Conservation (phyloP, 495 filamentous ascomycete species). For the Thermothielavioides terrestris region DNA sequence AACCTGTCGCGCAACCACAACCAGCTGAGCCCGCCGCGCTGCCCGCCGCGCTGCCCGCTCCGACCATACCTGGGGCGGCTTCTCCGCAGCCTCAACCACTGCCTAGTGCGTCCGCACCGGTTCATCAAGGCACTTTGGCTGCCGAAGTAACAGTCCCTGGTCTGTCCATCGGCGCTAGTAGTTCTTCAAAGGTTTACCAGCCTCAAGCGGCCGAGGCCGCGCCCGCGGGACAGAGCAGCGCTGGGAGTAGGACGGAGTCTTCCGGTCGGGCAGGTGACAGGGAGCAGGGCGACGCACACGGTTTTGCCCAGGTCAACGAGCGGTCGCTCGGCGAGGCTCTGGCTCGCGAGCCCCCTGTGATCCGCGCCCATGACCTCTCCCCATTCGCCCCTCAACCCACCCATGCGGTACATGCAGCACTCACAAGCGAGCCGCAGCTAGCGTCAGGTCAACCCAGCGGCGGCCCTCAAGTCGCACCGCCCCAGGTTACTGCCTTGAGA, state of each 20-base stretch:
- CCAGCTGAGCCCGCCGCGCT: too few relatives aligned
- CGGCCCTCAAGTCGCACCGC: slow-evolving; percentile 30
- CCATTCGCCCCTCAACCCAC: slow-evolving; percentile 76
- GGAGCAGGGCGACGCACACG: slow-evolving; percentile 27
- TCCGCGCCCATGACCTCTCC: slow-evolving; percentile 46
- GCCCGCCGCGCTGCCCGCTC: slow-evolving; percentile 1
- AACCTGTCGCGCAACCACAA: slow-evolving; percentile 12
- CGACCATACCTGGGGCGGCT: slow-evolving; percentile 4
- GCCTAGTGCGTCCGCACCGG: background rate
- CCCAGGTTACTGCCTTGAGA: slow-evolving; percentile 44
- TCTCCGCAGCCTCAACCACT: background rate
- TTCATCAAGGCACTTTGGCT: slow-evolving; percentile 1
- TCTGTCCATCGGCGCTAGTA: slow-evolving; percentile 8
- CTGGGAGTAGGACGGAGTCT: slow-evolving; percentile 34
- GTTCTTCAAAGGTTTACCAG: slow-evolving; percentile 8
- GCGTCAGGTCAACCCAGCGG: slow-evolving; percentile 26
- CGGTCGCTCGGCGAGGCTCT: slow-evolving; percentile 27
- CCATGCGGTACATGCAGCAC: slow-evolving; percentile 67
- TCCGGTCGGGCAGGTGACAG: slow-evolving; percentile 33
- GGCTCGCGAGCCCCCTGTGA: slow-evolving; percentile 26
- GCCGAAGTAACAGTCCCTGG: slow-evolving; percentile 9
- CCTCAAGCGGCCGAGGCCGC: slow-evolving; percentile 11
- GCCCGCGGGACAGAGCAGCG: slow-evolving; percentile 29
- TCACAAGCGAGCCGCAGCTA: slow-evolving; percentile 50
- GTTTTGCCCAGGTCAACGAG: slow-evolving; percentile 24